Conservation (phyloP, 495 filamentous ascomycete genomes). For the Zalerion maritima region DNA sequence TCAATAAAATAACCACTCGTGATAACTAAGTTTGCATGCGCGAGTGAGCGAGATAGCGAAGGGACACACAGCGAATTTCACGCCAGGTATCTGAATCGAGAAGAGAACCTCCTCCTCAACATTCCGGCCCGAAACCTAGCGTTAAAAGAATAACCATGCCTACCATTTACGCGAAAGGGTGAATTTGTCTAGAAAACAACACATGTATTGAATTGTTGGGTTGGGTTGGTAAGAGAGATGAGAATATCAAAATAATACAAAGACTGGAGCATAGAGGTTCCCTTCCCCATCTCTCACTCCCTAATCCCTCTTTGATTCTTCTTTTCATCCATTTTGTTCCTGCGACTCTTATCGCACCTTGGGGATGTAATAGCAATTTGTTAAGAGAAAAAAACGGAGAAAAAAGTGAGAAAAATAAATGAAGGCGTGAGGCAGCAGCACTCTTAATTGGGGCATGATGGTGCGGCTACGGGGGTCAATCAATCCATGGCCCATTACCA, state of each 20-base stretch:
- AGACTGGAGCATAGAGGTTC: constrained; percentile 1
- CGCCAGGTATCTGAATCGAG: not conserved
- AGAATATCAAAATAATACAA: not conserved
- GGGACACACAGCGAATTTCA: not conserved
- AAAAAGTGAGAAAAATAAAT: constrained; percentile 1
- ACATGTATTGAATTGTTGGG: not conserved
- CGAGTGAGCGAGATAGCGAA: no score
- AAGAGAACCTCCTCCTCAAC: not conserved
- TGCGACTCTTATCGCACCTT: not conserved
- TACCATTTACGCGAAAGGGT: constrained; percentile 2
- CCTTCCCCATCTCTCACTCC: no score
- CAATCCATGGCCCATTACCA: not conserved
- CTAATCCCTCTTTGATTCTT: no score
- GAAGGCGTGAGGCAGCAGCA: not conserved
- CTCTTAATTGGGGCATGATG: constrained; percentile 3
- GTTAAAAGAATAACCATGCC: constrained; percentile 6
- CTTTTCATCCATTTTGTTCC: not conserved
- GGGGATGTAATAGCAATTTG: not conserved
- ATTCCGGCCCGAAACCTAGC: no score
- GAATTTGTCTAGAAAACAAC: constrained; percentile 3
- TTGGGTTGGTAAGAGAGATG: constrained; percentile 1
- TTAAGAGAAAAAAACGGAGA: constrained; percentile 1
- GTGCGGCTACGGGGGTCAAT: not conserved
- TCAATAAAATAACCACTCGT: no score
- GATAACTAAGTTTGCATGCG: no score